Percentiles rank a stretch among this genome's conserved stretches.
These are phyloP conservation scores for Penicillium olsonii DNA, from an alignment of 2,329 filamentous ascomycete genomes.

Conservation along the genomic window DNA sequence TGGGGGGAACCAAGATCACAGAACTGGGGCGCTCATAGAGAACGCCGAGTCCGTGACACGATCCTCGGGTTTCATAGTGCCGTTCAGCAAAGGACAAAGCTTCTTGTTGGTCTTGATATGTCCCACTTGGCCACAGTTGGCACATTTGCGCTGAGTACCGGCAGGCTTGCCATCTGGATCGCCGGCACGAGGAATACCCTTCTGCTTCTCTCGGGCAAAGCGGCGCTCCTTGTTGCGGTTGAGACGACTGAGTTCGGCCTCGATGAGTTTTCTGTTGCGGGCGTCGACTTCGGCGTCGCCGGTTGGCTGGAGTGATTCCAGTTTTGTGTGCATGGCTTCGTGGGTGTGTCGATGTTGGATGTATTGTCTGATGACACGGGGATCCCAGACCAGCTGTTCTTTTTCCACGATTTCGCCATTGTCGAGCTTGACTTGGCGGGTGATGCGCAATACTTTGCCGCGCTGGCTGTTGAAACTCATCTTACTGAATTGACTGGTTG, in stretches of 20 bases:
- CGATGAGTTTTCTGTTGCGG: constrained; percentile 63
- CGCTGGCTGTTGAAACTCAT: constrained; percentile 69
- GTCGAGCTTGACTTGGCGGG: constrained; percentile 64
- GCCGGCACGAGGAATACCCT: constrained; percentile 58
- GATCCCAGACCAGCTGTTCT: constrained; percentile 69
- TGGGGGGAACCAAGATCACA: constrained; percentile 13
- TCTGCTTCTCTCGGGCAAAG: constrained; percentile 86
- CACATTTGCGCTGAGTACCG: constrained; percentile 78
- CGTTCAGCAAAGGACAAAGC: constrained; percentile 85
- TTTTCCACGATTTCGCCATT: constrained; percentile 64
- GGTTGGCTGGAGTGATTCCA: constrained; percentile 63
- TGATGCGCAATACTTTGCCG: constrained; percentile 72
- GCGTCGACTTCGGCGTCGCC: constrained; percentile 67
- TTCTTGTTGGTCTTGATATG: constrained; percentile 99
- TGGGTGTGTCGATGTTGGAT: constrained; percentile 72
- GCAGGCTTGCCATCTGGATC: constrained; percentile 64
- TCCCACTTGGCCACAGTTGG: constrained; percentile 93
- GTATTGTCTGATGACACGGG: constrained; percentile 86
- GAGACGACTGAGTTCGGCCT: constrained; percentile 77
- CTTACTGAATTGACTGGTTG: constrained; percentile 74
- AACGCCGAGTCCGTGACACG: constrained; percentile 49
- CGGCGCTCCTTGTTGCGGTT: constrained; percentile 89
- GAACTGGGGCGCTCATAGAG: constrained; percentile 46
- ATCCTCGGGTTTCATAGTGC: constrained; percentile 66
- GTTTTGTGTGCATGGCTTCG: constrained; percentile 71